Base-by-base conservation (phyloP, 2,329 filamentous ascomycete species). In the Lachnellula subtilissima region DNA sequence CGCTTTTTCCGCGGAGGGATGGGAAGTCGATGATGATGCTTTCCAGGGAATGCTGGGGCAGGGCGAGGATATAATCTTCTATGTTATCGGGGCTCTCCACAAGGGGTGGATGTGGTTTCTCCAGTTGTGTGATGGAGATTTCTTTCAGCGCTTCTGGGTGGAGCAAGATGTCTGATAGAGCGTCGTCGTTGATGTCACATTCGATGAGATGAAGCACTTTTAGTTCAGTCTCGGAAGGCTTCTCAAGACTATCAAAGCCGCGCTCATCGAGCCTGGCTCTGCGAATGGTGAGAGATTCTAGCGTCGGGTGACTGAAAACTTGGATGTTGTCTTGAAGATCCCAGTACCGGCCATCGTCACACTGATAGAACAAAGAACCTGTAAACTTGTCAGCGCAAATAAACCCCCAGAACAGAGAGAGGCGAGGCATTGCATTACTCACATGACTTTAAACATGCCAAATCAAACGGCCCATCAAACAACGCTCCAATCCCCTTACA, bases 291-390 rank as follows among this genome's bases (percentile, higher is more conserved):
- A 79, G 72, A 5, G 67, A 72, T 61, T 79, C 76, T 19, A 79
- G 71, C 0, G 76, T 76, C 0, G 77, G 77, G 49, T 79, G 77
- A 3, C 74, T 70, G 56, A 79, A 79, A 50, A 79, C 77, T 67
- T 79, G 75, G 48, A 79, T 78, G 60, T 78, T 79, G 57, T 78
- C 76, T 56, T 74, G 76, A 40, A 79, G 69, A 60, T 79, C 76
- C 77, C 77, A 79, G 64, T 78, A 79, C 9, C 68, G 68, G 50
- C 74, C 69, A 51, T 74, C 69, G 14, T 72, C 69, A 58, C 69
- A 69, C 61, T 78, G 75, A 61, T 78, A 79, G 65, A 74, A 78
- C 36, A 79, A 66, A 2, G 71, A 58, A 40, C 62, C 62, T 64
- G 14, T 48, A 46, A 42, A 52, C 46, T 48, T 52, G 25, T 42